These are phyloP conservation scores for Apiotrichum brassicae DNA, from an alignment of 1,284 basidiomycete species.

Conservation along the genomic window DNA sequence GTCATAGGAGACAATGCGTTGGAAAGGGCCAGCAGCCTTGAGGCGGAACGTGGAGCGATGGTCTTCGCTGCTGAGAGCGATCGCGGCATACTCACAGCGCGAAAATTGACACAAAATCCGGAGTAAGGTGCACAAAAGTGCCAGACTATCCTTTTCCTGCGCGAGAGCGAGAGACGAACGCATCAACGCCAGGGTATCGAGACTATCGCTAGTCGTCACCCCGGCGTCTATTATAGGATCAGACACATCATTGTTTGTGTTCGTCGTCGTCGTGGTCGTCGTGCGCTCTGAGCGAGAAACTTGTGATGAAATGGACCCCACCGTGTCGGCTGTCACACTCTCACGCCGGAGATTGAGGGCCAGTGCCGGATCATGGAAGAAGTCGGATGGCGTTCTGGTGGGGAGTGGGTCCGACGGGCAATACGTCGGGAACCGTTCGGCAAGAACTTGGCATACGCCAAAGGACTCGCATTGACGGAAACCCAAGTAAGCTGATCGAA, in stretches of 20 bases:
- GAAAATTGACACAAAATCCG: slow-evolving; percentile 33
- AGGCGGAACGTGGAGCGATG: slow-evolving; percentile 23
- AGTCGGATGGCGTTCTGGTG: slow-evolving; percentile 14
- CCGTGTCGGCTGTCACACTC: slow-evolving; percentile 6
- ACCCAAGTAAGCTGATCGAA: slow-evolving; percentile 11
- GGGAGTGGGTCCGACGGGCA: background rate
- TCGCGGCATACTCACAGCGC: slow-evolving; percentile 36
- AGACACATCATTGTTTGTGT: background rate
- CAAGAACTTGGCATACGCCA: slow-evolving; percentile 20
- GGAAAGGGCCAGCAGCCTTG: slow-evolving; percentile 29
- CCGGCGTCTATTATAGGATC: background rate
- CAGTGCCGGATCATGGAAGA: slow-evolving; percentile 3
- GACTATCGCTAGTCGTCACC: background rate
- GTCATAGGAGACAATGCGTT: slow-evolving; percentile 27
- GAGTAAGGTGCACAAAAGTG: slow-evolving; percentile 29
- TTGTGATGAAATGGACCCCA: background rate
- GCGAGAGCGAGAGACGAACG: slow-evolving; percentile 34
- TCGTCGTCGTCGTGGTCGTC: background rate
- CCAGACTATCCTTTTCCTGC: slow-evolving; percentile 30
- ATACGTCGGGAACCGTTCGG: slow-evolving; percentile 9
- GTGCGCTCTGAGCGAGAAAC: background rate
- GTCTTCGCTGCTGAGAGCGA: slow-evolving; percentile 25
- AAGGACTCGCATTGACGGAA: slow-evolving; percentile 9
- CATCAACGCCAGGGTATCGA: slow-evolving; percentile 25
- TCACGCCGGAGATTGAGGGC: slow-evolving; percentile 4